Evolutionary conservation across 371 early-diverging fungal species (phyloP).

Genomic region (Lichtheimia ornata): DNA sequence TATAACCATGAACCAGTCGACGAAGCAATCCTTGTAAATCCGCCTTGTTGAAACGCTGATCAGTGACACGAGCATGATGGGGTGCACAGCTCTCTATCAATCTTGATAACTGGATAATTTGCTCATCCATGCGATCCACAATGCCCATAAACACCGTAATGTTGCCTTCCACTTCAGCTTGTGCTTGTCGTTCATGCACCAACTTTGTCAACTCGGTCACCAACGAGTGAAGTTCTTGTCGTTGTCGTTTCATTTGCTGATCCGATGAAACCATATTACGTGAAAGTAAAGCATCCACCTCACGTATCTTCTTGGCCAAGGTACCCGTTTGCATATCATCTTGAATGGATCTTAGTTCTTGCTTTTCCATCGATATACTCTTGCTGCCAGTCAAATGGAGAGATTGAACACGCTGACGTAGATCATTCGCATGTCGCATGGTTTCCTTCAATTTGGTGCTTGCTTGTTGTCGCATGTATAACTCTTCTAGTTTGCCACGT

Average conservation of each 20-base stretch:
- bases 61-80: constrained; percentile 32
- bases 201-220: constrained; percentile 34
- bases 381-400: constrained; percentile 41
- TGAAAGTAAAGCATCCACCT: constrained; percentile 31
- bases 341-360: constrained; percentile 38
- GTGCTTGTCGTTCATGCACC: constrained; percentile 35
- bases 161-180: constrained; percentile 45
- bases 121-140: constrained; percentile 40
- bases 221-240: constrained; percentile 24
- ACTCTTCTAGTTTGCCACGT: constrained; percentile 30
- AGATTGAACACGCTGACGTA: constrained; percentile 33
- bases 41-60: constrained; percentile 40
- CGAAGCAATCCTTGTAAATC: constrained; percentile 51
- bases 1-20: constrained; percentile 34
- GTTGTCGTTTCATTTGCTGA: constrained; percentile 31
- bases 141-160: constrained; percentile 45
- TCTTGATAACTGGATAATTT: constrained; percentile 30
- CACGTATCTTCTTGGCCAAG: constrained; percentile 28
- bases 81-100: constrained; percentile 42
- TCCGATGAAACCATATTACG: constrained; percentile 24
- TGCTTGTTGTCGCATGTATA: constrained; percentile 36
- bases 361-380: constrained; percentile 41
- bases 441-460: constrained; percentile 38
- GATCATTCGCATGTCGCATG: constrained; percentile 37
- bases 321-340: constrained; percentile 32